phyloP scores from a whole-genome alignment of 306 rosid genomes.

The Prunus mume region DNA sequence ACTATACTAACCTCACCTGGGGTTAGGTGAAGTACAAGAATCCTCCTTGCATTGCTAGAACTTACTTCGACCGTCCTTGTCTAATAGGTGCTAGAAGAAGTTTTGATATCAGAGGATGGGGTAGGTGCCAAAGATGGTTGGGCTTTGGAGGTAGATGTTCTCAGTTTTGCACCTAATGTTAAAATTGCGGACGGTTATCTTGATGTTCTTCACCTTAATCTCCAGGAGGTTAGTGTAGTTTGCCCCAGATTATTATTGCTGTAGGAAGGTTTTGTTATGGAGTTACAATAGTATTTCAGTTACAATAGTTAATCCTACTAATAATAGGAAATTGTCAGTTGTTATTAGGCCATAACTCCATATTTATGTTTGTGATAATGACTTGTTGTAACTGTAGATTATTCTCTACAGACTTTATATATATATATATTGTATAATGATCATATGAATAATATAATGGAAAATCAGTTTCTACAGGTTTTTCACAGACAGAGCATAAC shows the following conservation, averaged over 20 bases:
- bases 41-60: conserved; percentile 11
- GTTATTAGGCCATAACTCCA: too few relatives aligned
- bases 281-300: too few relatives aligned
- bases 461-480: not conserved
- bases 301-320: too few relatives aligned
- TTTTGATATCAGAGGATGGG: conserved; percentile 1
- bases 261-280: not conserved
- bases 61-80: conserved; percentile 1
- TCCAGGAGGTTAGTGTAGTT: conserved; percentile 6
- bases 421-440: too few relatives aligned
- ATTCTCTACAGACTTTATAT: too few relatives aligned
- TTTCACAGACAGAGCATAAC: not conserved
- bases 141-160: not conserved
- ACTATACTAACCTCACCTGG: conserved; percentile 3
- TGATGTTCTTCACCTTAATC: conserved; percentile 2
- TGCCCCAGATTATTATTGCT: not conserved
- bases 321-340: too few relatives aligned
- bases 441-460: too few relatives aligned
- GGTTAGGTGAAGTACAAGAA: not conserved
- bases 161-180: not conserved
- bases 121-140: not conserved
- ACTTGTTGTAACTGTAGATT: too few relatives aligned
- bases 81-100: conserved; percentile 16
- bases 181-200: not conserved
- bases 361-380: too few relatives aligned